Evolutionary conservation across 1,284 basidiomycete genomes (phyloP).

Genomic region (Puccinia polysora): DNA sequence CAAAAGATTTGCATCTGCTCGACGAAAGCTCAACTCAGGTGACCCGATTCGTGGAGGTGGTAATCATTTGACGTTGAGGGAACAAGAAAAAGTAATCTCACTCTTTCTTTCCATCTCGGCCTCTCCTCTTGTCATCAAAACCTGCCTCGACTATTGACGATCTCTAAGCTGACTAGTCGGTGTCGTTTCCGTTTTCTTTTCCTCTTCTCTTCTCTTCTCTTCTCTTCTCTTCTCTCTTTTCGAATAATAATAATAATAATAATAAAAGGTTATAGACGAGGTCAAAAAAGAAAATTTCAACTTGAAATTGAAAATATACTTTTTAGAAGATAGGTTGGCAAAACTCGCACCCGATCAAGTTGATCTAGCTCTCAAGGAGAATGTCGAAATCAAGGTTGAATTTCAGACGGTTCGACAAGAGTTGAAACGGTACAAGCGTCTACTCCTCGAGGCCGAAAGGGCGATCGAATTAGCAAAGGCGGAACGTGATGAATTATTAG

Average conservation of each 20-base stretch:
- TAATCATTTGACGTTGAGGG: constrained; percentile 68
- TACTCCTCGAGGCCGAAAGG: constrained; percentile 73
- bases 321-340: constrained; percentile 76
- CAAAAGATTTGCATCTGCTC: not conserved
- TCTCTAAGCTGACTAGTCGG: no score
- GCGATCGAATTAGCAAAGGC: constrained; percentile 69
- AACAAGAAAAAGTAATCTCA: constrained; percentile 98
- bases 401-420: constrained; percentile 85
- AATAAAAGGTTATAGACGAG: constrained; percentile 86
- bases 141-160: not conserved
- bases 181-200: no score
- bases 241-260: no score
- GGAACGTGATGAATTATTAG: constrained; percentile 54
- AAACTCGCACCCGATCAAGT: constrained; percentile 85
- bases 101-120: no score
- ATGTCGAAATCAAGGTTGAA: constrained; percentile 87
- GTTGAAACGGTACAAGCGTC: constrained; percentile 84
- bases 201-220: no score
- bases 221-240: not conserved
- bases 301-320: constrained; percentile 86
- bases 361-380: constrained; percentile 83
- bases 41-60: constrained; percentile 24
- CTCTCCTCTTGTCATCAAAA: not conserved
- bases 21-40: constrained; percentile 9
- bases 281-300: constrained; percentile 93